Conservation (phyloP, 306 rosid species). For the Ormosia emarginata region DNA sequence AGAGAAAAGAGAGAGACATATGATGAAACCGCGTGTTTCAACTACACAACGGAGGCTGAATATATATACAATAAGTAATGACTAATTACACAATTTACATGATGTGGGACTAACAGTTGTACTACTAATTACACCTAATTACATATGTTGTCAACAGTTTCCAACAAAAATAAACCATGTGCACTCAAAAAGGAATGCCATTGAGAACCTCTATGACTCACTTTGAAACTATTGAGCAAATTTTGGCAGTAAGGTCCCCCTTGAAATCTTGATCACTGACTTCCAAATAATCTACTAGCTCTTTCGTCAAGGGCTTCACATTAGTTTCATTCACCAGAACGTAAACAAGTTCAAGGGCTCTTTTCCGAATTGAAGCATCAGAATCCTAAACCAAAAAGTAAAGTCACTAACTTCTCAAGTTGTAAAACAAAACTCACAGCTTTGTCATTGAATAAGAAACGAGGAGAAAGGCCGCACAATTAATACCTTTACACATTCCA, state of each 20-base stretch:
- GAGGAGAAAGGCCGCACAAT: background rate
- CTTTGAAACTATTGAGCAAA: conserved; percentile 90
- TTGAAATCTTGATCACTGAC: conserved; percentile 85
- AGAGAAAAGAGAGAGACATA: no score
- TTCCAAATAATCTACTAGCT: conserved; percentile 86
- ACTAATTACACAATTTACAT: no score
- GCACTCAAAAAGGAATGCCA: conserved; percentile 3
- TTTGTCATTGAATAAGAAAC: conserved; percentile 9
- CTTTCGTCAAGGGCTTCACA: conserved; percentile 86
- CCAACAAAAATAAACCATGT: background rate
- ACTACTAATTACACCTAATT: no score
- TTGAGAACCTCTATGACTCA: conserved; percentile 45
- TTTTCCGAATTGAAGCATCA: conserved; percentile 93
- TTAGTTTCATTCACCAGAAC: conserved; percentile 81
- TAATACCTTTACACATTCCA: conserved; percentile 96
- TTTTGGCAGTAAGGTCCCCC: conserved; percentile 89
- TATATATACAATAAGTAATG: no score
- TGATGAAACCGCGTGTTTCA: no score
- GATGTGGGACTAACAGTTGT: no score
- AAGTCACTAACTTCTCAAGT: conserved; percentile 29
- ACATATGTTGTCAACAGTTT: no score
- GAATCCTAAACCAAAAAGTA: conserved; percentile 63
- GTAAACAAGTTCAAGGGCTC: conserved; percentile 97
- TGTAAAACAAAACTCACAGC: conserved; percentile 16
- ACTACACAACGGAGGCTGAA: no score